phyloP scores from a whole-genome alignment of 768 basidiomycete genomes.

The Lentinula aciculospora region DNA sequence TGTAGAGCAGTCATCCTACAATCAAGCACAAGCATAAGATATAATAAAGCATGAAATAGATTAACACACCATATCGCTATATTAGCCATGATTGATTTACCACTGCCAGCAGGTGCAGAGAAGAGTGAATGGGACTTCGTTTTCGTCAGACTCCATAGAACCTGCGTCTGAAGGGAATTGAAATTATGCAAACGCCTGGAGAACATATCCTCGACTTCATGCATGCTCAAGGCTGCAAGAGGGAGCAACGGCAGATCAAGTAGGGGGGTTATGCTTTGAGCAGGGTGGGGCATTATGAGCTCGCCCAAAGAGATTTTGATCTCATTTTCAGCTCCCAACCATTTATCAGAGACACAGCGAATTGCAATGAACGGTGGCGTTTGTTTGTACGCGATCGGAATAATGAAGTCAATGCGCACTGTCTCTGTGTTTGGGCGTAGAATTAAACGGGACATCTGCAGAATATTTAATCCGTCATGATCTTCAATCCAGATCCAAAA shows the following conservation, averaged over 20 bases:
- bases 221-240: conserved; percentile 44
- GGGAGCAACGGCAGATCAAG: conserved; percentile 74
- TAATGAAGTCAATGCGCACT: conserved; percentile 71
- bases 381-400: conserved; percentile 58
- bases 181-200: conserved; percentile 46
- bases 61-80: conserved; percentile 63
- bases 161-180: conserved; percentile 86
- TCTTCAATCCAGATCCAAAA: conserved; percentile 98
- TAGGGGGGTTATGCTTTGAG: conserved; percentile 52
- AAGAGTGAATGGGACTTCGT: conserved; percentile 65
- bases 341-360: conserved; percentile 82
- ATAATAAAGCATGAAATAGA: conserved; percentile 2
- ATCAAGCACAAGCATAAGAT: conserved; percentile 9
- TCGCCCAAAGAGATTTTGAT: conserved; percentile 54
- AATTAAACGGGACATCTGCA: conserved; percentile 70
- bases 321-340: conserved; percentile 89
- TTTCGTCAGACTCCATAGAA: conserved; percentile 75
- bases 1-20: conserved; percentile 51
- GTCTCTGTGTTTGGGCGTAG: conserved; percentile 60
- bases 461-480: conserved; percentile 69
- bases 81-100: conserved; percentile 74
- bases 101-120: conserved; percentile 74
- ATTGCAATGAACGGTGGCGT: conserved; percentile 66
- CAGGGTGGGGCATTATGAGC: conserved; percentile 68
- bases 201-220: conserved; percentile 39